These are phyloP conservation scores for Escovopsis sp. DNA, from an alignment of 2,329 filamentous ascomycete species.

Conservation along the genomic window DNA sequence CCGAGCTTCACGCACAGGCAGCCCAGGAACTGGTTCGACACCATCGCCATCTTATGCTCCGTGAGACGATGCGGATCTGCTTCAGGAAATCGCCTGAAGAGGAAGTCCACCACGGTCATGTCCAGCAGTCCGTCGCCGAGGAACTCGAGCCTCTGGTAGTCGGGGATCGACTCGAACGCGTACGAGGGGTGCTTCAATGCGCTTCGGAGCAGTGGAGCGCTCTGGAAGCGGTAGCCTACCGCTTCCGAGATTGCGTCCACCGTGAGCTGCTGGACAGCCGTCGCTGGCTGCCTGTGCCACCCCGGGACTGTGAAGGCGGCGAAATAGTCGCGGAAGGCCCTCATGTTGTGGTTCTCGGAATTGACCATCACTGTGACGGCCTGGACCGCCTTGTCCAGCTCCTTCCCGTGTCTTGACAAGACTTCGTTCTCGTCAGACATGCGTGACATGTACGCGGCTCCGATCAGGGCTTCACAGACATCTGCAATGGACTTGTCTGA, in stretches of 20 bases:
- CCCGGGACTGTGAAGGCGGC: conserved; percentile 50
- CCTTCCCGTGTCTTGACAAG: conserved; percentile 11
- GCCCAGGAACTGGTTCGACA: conserved; percentile 86
- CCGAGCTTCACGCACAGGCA: conserved; percentile 65
- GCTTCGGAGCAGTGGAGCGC: conserved; percentile 63
- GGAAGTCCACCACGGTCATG: conserved; percentile 67
- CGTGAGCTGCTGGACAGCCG: conserved; percentile 54
- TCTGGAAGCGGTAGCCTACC: conserved; percentile 50
- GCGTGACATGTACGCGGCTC: conserved; percentile 54
- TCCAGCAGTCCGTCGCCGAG: conserved; percentile 81
- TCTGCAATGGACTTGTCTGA: conserved; percentile 87
- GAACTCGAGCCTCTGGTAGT: conserved; percentile 86
- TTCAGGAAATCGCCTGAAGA: conserved; percentile 62
- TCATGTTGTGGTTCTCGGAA: conserved; percentile 54
- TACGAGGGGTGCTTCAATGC: conserved; percentile 85
- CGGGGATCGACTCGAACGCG: conserved; percentile 63
- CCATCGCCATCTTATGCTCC: conserved; percentile 99
- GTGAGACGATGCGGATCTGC: conserved; percentile 94
- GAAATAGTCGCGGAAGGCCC: conserved; percentile 59
- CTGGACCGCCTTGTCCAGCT: conserved; percentile 43
- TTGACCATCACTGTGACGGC: conserved; percentile 57
- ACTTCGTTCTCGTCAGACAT: not conserved
- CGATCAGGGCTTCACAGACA: conserved; percentile 88
- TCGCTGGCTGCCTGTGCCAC: conserved; percentile 51
- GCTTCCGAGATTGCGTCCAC: conserved; percentile 47